Percentiles rank a stretch among this genome's conserved stretches.
These are phyloP conservation scores for Diphasiastrum complanatum DNA, from an alignment of 83 land plant genomes.

Conservation along the genomic window DNA sequence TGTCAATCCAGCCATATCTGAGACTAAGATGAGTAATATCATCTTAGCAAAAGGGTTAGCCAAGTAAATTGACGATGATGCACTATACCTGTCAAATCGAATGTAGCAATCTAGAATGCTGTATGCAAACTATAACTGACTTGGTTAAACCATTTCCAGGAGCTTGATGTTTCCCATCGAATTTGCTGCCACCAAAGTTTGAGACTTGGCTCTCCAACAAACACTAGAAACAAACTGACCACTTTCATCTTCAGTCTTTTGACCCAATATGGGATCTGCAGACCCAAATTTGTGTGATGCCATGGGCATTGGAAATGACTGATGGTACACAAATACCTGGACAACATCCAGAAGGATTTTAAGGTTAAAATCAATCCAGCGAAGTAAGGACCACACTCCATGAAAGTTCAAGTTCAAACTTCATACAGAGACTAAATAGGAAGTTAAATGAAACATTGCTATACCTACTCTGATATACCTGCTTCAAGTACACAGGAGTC, in stretches of 20 bases:
- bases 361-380: neutral
- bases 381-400: neutral
- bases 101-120: no score
- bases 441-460: no score
- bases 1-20: no score
- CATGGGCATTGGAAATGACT: conserved; percentile 83
- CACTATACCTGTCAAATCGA: no score
- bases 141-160: conserved; percentile 69
- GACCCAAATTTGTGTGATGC: conserved; percentile 81
- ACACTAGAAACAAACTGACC: conserved; percentile 95
- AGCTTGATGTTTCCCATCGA: conserved; percentile 78
- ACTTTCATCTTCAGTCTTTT: conserved; percentile 61
- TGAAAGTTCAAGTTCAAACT: neutral
- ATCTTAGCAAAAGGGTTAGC: no score
- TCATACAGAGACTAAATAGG: no score
- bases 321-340: conserved; percentile 84
- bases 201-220: conserved; percentile 83
- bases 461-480: no score
- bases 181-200: conserved; percentile 79
- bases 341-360: conserved; percentile 1
- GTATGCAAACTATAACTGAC: no score
- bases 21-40: no score
- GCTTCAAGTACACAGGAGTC: no score
- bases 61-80: no score
- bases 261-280: conserved; percentile 66